These are phyloP conservation scores for Cenchrus fungigraminus DNA, from an alignment of 176 grass and related monocot genomes.

Conservation along the genomic window DNA sequence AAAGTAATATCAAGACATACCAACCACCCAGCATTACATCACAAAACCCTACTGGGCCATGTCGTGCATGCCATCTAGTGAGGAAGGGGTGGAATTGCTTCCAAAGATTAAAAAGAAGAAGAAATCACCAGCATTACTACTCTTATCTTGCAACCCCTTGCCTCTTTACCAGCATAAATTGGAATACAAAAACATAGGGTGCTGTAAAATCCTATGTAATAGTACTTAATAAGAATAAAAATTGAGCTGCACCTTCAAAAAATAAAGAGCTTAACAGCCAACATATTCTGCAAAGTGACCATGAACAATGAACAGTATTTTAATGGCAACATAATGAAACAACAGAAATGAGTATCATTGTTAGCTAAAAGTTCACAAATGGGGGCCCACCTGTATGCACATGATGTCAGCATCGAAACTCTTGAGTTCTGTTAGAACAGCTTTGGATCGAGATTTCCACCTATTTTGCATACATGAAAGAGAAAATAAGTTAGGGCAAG, in stretches of 20 bases:
- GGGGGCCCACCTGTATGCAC: slow-evolving; percentile 72
- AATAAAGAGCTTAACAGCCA: background rate
- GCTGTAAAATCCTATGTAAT: slow-evolving; percentile 7
- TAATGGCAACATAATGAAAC: background rate
- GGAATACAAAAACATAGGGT: background rate
- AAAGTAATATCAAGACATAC: slow-evolving; percentile 7
- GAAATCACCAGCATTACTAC: background rate
- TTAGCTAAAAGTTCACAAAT: slow-evolving; percentile 12
- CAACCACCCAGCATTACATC: background rate
- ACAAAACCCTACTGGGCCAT: background rate
- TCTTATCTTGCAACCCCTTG: background rate
- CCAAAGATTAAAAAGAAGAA: background rate
- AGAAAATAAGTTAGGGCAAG: slow-evolving; percentile 21
- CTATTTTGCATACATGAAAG: slow-evolving; percentile 52
- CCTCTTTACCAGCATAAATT: background rate
- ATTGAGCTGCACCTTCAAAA: background rate
- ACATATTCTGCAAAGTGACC: background rate
- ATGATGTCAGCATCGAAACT: slow-evolving; percentile 83
- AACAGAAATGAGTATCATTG: slow-evolving; percentile 14
- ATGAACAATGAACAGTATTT: slow-evolving; percentile 14
- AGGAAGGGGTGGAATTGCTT: background rate
- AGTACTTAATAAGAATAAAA: slow-evolving; percentile 27
- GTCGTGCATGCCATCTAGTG: background rate
- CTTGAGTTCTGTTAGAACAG: slow-evolving; percentile 72
- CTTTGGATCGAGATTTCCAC: slow-evolving; percentile 93